Evolutionary conservation across 2,329 filamentous ascomycete species (phyloP).

Genomic region (Gnomoniopsis smithogilvyi): DNA sequence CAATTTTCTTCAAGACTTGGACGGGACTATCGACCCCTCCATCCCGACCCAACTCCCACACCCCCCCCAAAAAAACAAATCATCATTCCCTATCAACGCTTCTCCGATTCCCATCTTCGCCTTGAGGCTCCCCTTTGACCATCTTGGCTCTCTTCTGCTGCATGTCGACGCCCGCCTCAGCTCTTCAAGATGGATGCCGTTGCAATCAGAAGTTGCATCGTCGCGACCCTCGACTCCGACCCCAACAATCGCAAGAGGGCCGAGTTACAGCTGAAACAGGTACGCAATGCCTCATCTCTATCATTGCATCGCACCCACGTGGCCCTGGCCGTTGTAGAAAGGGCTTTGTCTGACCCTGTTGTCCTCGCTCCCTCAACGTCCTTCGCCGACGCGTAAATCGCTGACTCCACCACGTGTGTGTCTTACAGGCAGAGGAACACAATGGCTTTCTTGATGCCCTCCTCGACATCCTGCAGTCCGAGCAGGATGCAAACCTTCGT

Average conservation of each 20-base stretch:
- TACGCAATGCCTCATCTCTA: slow-evolving; percentile 39
- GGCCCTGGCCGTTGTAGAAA: slow-evolving; percentile 2
- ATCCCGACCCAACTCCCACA: background rate
- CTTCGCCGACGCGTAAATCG: slow-evolving; percentile 14
- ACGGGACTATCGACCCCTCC: background rate
- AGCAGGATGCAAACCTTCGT: slow-evolving; percentile 81
- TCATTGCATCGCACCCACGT: background rate
- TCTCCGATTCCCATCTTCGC: background rate
- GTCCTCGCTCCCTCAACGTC: background rate
- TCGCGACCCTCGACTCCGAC: slow-evolving; percentile 71
- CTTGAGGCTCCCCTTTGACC: background rate
- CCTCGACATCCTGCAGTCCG: slow-evolving; percentile 83
- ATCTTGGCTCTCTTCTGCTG: slow-evolving; percentile 2
- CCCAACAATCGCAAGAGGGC: slow-evolving; percentile 72
- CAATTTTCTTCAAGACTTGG: background rate
- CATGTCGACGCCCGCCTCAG: slow-evolving; percentile 16
- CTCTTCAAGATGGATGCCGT: slow-evolving; percentile 64
- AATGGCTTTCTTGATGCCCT: slow-evolving; percentile 88
- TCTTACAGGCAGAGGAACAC: slow-evolving; percentile 76
- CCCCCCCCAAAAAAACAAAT: slow-evolving; percentile 5
- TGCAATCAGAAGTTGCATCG: slow-evolving; percentile 72
- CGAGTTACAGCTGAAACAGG: slow-evolving; percentile 79
- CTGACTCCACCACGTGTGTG: slow-evolving; percentile 20
- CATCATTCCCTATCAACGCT: background rate
- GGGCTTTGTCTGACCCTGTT: background rate